Percentiles rank a stretch among this genome's conserved stretches.
Evolutionary conservation across 164 flowering plant species (phyloP).

Genomic region (Nymphaea colorata): DNA sequence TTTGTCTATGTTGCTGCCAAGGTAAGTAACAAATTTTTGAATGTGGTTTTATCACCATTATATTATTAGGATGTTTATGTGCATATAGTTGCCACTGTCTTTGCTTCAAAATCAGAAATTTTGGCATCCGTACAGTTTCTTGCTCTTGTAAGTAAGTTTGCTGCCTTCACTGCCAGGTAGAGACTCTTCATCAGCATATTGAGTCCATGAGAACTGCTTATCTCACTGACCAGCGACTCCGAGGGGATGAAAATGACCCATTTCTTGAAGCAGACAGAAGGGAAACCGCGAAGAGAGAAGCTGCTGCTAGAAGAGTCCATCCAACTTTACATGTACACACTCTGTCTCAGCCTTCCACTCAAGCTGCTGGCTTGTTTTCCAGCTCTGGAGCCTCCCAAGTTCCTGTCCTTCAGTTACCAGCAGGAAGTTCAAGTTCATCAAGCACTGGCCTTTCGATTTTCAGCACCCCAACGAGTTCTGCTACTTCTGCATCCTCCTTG

Average conservation of each 20-base stretch:
- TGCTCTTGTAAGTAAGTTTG: background rate
- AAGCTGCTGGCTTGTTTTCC: conserved; percentile 57
- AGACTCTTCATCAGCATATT: conserved; percentile 84
- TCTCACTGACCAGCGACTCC: conserved; percentile 81
- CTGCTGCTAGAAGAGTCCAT: conserved; percentile 86
- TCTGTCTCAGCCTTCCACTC: conserved; percentile 54
- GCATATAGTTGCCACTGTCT: too few relatives aligned
- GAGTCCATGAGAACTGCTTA: conserved; percentile 95
- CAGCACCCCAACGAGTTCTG: conserved; percentile 37
- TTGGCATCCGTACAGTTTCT: background rate
- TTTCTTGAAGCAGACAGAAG: conserved; percentile 96
- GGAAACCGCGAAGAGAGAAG: conserved; percentile 85
- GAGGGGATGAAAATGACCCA: conserved; percentile 78
- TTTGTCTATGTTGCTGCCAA: conserved; percentile 97
- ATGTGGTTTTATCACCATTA: too few relatives aligned
- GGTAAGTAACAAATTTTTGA: conserved; percentile 24
- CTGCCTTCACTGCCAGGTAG: conserved; percentile 39
- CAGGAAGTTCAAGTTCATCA: conserved; percentile 40
- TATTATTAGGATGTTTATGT: too few relatives aligned
- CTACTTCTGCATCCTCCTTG: conserved; percentile 32
- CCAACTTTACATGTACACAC: conserved; percentile 83
- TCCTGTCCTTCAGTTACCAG: conserved; percentile 32
- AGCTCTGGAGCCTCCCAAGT: conserved; percentile 38
- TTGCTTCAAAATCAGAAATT: too few relatives aligned
- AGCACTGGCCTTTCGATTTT: conserved; percentile 58